Base-by-base conservation (phyloP, 2,329 filamentous ascomycete species). In the Sarocladium brachiariae region DNA sequence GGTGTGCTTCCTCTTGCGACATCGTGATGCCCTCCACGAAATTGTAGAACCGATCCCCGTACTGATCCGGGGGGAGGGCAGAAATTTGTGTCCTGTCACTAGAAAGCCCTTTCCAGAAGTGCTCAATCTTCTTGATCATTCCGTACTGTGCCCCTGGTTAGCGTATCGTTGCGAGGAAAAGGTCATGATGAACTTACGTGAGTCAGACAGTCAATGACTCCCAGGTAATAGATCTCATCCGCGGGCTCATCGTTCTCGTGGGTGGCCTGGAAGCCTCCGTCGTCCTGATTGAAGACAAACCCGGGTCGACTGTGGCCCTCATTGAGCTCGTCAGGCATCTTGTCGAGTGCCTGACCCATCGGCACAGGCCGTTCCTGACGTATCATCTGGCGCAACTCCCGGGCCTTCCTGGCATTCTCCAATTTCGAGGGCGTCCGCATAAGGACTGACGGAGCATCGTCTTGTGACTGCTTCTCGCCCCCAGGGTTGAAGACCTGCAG, bases 121-220 rank as follows among this genome's bases (percentile, higher is more conserved):
- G 86, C 68, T 99, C 93, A 54, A 92, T 80, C 64, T 93, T 92
- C 72, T 99, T 99, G 68, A 96, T 80, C 56, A 91, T 83, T 58
- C 90, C 90, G 66, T 97, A 99, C 89, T 95, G 60, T 23, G 45
- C 10, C 18, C 50, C n/a, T n/a, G 56, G 50, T 46, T 27, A 52
- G 51, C 18, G 13, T 4, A 3, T 6, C 31, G 9, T 11, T 30
- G 7, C 2, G 10, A 16, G 24, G 8, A 11, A 8, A 6, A 14
- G 6, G 11, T 7, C 11, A n/a, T 8, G 50, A 80, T 87, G 81
- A 50, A 80, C 88, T 81, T 78, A 95, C 90, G 66, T 96, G 89
- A 60, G 93, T 99, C 61, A 99, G 75, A 67, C 93, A 99, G 69
- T 99, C 93, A 66, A 99, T 99, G 60, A 99, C 95, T 31, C 93